Evolutionary conservation across 1,139 yeast genomes (phyloP), one percentile per base, ranked within the genome.

Genomic region (Blastobotrys apis): DNA sequence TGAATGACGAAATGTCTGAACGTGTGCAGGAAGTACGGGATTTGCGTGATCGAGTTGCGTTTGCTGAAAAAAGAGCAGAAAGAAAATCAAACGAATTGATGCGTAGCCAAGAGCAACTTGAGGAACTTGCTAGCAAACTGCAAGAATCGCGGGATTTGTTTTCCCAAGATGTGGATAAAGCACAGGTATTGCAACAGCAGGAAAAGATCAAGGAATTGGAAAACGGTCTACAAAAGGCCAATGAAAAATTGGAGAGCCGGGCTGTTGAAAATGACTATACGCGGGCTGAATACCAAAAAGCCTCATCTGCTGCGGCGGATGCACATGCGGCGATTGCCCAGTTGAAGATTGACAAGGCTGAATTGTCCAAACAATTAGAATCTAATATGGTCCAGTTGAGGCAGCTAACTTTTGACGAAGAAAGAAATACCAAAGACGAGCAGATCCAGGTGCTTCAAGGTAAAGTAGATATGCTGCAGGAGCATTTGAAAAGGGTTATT

Each of bases 201-300:
- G 49, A 47, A 49, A 66, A 60, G 61, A 72, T 60, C 58, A 72
- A 75, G 51, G 69, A 54, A 50, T 63, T 65, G 60, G 71, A 67
- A 51, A 68, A 55, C 37, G 73, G 63, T 56, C 66, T 64, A 37
- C 71, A 61, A 53, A 69, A 52, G 47, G 68, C 64, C 48, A 70
- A 57, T 43, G 69, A 60, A 55, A 65, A 58, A 58, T 66, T 50
- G 44, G 70, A 56, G 45, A 72, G 61, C 57, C 69, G 64, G 54
- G 62, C 45, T 59, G 72, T 64, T 27, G 96, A 87, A 55, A 76
- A 73, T 47, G 75, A 69, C 43, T 87, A 84, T 59, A 82, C 84
- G 78, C 64, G 70, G 8, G 70, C 69, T 32, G 95, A 88, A 61
- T 76, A 80, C 44, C 72, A 71, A 39, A 76, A 80, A 49, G 86